Percentiles rank a stretch among this genome's conserved stretches.
Evolutionary conservation across 305 asterid genomes (phyloP).

Genomic region (Striga hermonthica): DNA sequence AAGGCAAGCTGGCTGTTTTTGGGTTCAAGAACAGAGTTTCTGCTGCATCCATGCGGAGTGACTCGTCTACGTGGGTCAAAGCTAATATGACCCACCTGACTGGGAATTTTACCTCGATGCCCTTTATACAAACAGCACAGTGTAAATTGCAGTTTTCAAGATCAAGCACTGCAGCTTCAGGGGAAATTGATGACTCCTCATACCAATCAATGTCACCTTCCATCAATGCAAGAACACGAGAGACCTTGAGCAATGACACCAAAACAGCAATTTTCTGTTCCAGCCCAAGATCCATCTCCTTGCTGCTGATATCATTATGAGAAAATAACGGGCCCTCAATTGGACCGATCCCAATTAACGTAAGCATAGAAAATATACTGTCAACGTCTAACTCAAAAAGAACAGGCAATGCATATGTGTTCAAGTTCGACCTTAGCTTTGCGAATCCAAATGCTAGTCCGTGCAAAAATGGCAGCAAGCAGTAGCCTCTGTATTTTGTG

Average conservation of each 20-base stretch:
- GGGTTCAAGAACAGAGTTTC: constrained; percentile 89
- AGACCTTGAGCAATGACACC: constrained; percentile 85
- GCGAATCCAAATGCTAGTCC: constrained; percentile 83
- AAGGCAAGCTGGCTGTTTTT: constrained; percentile 83
- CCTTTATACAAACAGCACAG: constrained; percentile 61
- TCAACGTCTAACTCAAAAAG: constrained; percentile 82
- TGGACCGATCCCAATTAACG: constrained; percentile 57
- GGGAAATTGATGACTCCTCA: constrained; percentile 36
- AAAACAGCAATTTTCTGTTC: constrained; percentile 78
- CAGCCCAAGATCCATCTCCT: constrained; percentile 44
- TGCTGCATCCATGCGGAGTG: constrained; percentile 95
- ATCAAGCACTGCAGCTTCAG: constrained; percentile 42
- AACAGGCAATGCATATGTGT: constrained; percentile 87
- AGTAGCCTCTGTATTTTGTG: constrained; percentile 62
- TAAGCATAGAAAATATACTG: constrained; percentile 78
- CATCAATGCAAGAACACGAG: constrained; percentile 76
- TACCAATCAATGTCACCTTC: constrained; percentile 95
- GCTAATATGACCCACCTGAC: constrained; percentile 80
- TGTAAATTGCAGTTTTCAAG: constrained; percentile 38
- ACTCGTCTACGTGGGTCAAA: constrained; percentile 79
- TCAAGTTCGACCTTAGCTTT: constrained; percentile 82
- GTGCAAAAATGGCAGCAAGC: constrained; percentile 68
- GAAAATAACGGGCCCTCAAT: constrained; percentile 45
- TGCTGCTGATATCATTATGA: constrained; percentile 41
- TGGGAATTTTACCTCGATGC: constrained; percentile 61